phyloP scores from a whole-genome alignment of 2,329 filamentous ascomycete species.

The Chaetomiaceae sp. region DNA sequence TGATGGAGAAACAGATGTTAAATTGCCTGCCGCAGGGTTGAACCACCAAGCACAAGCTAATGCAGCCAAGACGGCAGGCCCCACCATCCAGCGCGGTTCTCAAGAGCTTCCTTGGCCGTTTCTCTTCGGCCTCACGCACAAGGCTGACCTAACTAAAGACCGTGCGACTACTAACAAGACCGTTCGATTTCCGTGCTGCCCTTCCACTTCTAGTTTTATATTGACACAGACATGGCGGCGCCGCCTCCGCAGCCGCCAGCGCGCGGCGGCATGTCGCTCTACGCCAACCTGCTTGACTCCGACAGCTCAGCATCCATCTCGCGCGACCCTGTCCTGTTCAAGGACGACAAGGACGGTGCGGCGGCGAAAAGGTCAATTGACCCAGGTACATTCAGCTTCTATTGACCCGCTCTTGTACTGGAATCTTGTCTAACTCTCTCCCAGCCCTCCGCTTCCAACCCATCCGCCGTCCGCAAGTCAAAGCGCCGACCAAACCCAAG shows the following conservation, averaged over 20 bases:
- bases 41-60: too few species aligned
- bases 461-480: slow-evolving; percentile 69
- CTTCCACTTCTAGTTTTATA: background rate
- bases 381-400: slow-evolving; percentile 34
- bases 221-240: slow-evolving; percentile 11
- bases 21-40: too few species aligned
- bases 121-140: slow-evolving; percentile 14
- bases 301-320: slow-evolving; percentile 63
- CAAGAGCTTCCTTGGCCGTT: background rate
- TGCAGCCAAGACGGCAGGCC: background rate
- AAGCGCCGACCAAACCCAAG: slow-evolving; percentile 57
- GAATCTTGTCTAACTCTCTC: slow-evolving; percentile 23
- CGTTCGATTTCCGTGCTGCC: background rate
- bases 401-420: too few species aligned
- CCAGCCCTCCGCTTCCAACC: slow-evolving; percentile 80
- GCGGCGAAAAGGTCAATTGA: slow-evolving; percentile 58
- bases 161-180: background rate
- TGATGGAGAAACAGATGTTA: too few species aligned
- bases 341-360: slow-evolving; percentile 46
- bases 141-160: slow-evolving; percentile 13
- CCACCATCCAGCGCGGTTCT: background rate
- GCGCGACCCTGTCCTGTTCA: slow-evolving; percentile 69
- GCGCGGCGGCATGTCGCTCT: slow-evolving; percentile 62
- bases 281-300: slow-evolving; percentile 73
- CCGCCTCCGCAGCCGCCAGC: slow-evolving; percentile 19